Evolutionary conservation across 352 stramenopile species (phyloP), one percentile per base, ranked within the genome.

Genomic region (Elongisporangium senticosum): DNA sequence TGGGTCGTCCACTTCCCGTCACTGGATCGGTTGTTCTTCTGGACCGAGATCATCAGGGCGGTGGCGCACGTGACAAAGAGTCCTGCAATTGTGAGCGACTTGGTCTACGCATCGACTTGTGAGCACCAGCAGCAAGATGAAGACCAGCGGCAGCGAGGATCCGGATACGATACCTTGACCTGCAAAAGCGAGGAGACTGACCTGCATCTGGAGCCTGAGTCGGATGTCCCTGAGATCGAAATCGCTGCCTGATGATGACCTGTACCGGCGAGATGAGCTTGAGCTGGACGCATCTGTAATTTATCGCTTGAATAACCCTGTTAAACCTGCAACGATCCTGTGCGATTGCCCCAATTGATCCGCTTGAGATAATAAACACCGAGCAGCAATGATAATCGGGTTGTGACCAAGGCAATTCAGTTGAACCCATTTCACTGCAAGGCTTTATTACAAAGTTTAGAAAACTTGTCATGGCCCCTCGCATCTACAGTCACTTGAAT

Each of bases 391-490:
- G 11, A 43, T 43, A 43, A 43, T 43, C 33, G 33, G 33, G 33
- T 43, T 43, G 56, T 63, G 63, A n/a, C n/a, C 28, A 24, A 37
- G 51, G 51, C 19, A 55, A 65, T 72, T 73, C 61, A 76, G 71
- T 77, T 81, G 81, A 89, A 87, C 81, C 81, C 81, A 78, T 77
- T 77, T 83, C 75, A 83, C 73, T 72, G 73, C 76, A 80, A 82
- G 68, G 71, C 71, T 89, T 75, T 87, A 90, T 90, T 89, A 78
- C 69, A 84, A 86, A 75, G 67, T 72, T 79, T 77, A 79, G 49
- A 62, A 65, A 72, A 72, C 65, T 80, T 78, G 73, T 65, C 49
- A 60, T 58, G 56, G 54, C 59, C 51, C 58, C 62, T 71, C 55
- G 60, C 72, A 56, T 81, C 69, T 83, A 79, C 72, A 77, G 58